These are phyloP conservation scores for Fusarium sp. DNA, from an alignment of 2,329 filamentous ascomycete species.

Conservation along the genomic window DNA sequence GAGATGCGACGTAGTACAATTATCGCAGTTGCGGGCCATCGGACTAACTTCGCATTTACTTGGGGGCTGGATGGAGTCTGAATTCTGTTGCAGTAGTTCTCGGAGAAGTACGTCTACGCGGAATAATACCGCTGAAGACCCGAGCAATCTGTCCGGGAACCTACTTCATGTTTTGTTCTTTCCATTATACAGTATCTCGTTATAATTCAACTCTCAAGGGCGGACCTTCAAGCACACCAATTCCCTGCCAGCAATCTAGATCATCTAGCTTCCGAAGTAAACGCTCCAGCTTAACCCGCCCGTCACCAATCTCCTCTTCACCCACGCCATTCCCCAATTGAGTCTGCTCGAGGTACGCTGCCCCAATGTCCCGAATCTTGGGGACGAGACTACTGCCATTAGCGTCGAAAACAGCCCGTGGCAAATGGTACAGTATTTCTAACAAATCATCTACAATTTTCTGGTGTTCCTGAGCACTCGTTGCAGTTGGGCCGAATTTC, in stretches of 20 bases:
- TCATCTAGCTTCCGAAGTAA: slow-evolving; percentile 51
- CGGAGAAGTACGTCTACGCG: too few relatives aligned
- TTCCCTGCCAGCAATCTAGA: slow-evolving; percentile 52
- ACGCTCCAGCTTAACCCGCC: slow-evolving; percentile 47
- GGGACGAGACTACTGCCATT: slow-evolving; percentile 53
- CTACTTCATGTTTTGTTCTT: too few relatives aligned
- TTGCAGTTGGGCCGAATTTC: slow-evolving; percentile 43
- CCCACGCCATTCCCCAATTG: neutral
- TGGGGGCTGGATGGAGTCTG: too few relatives aligned
- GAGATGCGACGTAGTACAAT: too few relatives aligned
- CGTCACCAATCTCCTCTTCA: slow-evolving; percentile 17
- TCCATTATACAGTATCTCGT: too few relatives aligned
- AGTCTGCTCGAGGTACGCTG: slow-evolving; percentile 51
- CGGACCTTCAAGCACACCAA: slow-evolving; percentile 25
- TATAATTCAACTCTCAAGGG: neutral
- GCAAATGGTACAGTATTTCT: slow-evolving; percentile 54
- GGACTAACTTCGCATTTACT: slow-evolving; percentile 35
- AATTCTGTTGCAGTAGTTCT: too few relatives aligned
- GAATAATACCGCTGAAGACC: too few relatives aligned
- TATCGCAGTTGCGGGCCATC: too few relatives aligned
- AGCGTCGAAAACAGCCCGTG: slow-evolving; percentile 52
- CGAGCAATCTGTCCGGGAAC: too few relatives aligned
- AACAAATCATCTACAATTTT: slow-evolving; percentile 54
- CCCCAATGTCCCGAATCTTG: slow-evolving; percentile 56
- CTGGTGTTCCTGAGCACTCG: slow-evolving; percentile 46